Conservation (phyloP, 352 stramenopile genomes). For the Phytophthora uliginosa region DNA sequence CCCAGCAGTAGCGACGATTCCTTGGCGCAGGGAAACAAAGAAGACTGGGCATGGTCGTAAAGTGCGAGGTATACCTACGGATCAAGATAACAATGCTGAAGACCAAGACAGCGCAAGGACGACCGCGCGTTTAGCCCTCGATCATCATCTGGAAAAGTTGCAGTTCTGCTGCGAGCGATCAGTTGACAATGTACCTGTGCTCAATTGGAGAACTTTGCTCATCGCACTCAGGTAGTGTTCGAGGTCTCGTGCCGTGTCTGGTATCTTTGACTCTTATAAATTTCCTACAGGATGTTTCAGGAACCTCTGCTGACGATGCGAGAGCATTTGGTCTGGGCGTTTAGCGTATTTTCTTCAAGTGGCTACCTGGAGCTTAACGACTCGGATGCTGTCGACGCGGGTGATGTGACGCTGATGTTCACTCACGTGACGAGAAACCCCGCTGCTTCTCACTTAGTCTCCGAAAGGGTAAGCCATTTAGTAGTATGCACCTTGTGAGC, state of each 20-base stretch:
- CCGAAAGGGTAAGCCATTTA: constrained; percentile 48
- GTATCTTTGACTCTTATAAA: not conserved
- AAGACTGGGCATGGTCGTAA: constrained; percentile 2
- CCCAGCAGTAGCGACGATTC: constrained; percentile 22
- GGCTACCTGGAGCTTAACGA: constrained; percentile 62
- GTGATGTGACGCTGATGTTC: constrained; percentile 61
- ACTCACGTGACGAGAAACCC: constrained; percentile 66
- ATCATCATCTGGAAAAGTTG: constrained; percentile 67
- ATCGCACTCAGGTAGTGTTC: constrained; percentile 53
- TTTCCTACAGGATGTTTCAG: constrained; percentile 53
- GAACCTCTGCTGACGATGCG: constrained; percentile 62
- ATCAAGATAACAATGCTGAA: constrained; percentile 16
- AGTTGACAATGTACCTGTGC: constrained; percentile 52
- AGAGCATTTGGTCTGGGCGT: constrained; percentile 69
- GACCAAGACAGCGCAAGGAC: constrained; percentile 16
- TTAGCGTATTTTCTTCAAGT: constrained; percentile 62
- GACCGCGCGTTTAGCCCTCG: constrained; percentile 36
- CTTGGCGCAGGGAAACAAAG: constrained; percentile 29
- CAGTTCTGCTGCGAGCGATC: constrained; percentile 73
- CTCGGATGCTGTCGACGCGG: constrained; percentile 37
- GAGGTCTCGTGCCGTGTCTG: not conserved
- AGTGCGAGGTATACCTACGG: not conserved
- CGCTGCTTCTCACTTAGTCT: constrained; percentile 56
- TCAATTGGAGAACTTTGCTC: constrained; percentile 81
- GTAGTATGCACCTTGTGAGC: not conserved